Base-by-base conservation (phyloP, 1,284 basidiomycete species). In the Hemileia vastatrix region DNA sequence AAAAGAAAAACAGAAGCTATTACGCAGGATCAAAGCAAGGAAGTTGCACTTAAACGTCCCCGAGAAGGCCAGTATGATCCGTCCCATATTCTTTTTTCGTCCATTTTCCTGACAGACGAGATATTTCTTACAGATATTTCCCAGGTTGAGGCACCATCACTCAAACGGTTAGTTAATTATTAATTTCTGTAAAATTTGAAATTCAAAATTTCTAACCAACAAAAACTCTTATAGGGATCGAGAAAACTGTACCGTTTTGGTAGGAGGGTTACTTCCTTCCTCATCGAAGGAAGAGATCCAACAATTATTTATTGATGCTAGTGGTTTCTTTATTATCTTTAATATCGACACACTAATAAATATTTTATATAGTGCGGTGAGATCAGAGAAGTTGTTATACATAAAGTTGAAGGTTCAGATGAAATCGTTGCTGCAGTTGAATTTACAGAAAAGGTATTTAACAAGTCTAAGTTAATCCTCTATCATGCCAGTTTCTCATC, bases 191-290 rank as follows among this genome's bases (percentile, higher is more conserved):
- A n/a, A n/a, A n/a, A n/a, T n/a, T n/a, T n/a, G n/a, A n/a, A n/a
- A n/a, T n/a, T n/a, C n/a, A n/a, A n/a, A n/a, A n/a, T n/a, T n/a
- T n/a, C 21, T 51, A 51, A 9, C 19, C 15, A 21, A 8, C 49
- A 2, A 21, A 11, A 21, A 4, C 21, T 18, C 40, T 43, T 6
- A 1, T 68, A 92, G 94, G 65, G 95, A 99, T 77, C 89, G 95
- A 54, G 95, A 99, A 78, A 89, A 97, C 70, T 85, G 85, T 43
- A 95, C 92, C 0, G 86, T 97, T 1, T 87, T 97, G 56, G 86
- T 96, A 4, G 83, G 85, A 0, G 83, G 87, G 31, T 78, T 96
- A 6, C 83, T 84, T 0, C 50, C 76, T 1, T 79, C 80, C 40
- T 80, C 81, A 4, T 79, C 80, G 0, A 84, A 89, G 56, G 81